Percentiles rank a stretch among this genome's conserved stretches.
These are phyloP conservation scores for Alloteropsis semialata DNA, from an alignment of 176 grass and related monocot genomes.

Conservation along the genomic window DNA sequence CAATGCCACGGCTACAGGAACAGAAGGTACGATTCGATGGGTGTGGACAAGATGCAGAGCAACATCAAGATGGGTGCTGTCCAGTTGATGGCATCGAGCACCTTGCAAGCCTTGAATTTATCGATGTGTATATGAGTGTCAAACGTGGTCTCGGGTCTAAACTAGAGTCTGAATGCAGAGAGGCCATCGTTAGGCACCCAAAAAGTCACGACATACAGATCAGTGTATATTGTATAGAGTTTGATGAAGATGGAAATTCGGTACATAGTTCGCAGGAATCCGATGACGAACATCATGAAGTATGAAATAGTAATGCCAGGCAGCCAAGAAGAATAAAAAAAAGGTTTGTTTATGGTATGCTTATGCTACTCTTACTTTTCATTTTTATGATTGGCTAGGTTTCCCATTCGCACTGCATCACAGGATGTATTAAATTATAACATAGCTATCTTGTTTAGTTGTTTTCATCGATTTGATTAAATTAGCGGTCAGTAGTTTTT, in stretches of 20 bases:
- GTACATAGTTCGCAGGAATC: too few relatives aligned
- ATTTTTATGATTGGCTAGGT: too few relatives aligned
- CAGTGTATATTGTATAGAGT: background rate
- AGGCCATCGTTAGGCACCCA: background rate
- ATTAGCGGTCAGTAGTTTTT: too few relatives aligned
- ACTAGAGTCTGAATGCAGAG: background rate
- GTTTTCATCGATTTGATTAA: too few relatives aligned
- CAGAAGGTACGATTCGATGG: accelerated
- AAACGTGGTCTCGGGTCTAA: background rate
- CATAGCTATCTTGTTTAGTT: too few relatives aligned
- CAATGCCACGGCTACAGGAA: background rate
- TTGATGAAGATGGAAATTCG: background rate
- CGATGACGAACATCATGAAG: too few relatives aligned
- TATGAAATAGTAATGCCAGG: too few relatives aligned
- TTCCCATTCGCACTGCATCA: too few relatives aligned
- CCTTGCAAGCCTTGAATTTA: background rate
- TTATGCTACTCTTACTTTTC: too few relatives aligned
- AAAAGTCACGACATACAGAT: background rate
- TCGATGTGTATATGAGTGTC: background rate
- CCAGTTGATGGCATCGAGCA: background rate
- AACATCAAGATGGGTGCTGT: background rate
- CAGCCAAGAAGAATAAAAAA: too few relatives aligned
- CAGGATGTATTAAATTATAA: too few relatives aligned
- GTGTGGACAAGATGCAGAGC: background rate
- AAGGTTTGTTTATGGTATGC: too few relatives aligned